These are phyloP conservation scores for Postia placenta DNA, from an alignment of 768 basidiomycete species.

Conservation along the genomic window DNA sequence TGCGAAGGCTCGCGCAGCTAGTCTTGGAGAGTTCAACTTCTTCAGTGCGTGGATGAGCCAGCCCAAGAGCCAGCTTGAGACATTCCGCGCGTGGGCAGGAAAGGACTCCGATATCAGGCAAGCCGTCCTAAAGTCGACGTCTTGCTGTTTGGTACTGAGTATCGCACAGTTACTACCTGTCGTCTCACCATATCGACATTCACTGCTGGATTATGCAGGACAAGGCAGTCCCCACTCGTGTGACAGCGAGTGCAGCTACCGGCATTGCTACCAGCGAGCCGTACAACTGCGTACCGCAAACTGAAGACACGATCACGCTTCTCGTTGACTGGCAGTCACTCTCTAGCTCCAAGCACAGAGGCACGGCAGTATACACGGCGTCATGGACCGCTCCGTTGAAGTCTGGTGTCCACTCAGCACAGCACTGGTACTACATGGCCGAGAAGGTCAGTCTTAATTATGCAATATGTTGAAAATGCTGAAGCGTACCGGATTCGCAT, in stretches of 20 bases:
- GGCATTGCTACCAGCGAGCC: slow-evolving; percentile 89
- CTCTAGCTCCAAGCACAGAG: slow-evolving; percentile 66
- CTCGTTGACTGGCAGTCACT: slow-evolving; percentile 91
- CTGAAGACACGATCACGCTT: slow-evolving; percentile 93
- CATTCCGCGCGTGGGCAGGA: slow-evolving; percentile 93
- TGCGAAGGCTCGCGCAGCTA: slow-evolving; percentile 68
- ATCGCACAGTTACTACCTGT: slow-evolving; percentile 76
- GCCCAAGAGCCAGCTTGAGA: slow-evolving; percentile 91
- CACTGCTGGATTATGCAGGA: slow-evolving; percentile 82
- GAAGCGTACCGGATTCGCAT: not conserved
- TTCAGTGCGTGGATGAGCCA: slow-evolving; percentile 98
- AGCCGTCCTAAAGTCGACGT: not conserved
- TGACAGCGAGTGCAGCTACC: slow-evolving; percentile 85
- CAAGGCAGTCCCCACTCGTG: slow-evolving; percentile 71
- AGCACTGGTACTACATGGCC: slow-evolving; percentile 95
- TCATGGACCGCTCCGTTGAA: slow-evolving; percentile 92
- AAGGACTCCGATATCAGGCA: slow-evolving; percentile 90
- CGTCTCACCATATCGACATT: slow-evolving; percentile 91
- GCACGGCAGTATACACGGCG: slow-evolving; percentile 89
- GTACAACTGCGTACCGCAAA: slow-evolving; percentile 78
- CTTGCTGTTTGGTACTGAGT: not conserved
- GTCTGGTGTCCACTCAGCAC: slow-evolving; percentile 84
- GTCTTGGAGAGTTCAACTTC: slow-evolving; percentile 89
- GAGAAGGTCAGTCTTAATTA: slow-evolving; percentile 55
- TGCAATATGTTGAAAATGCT: not conserved